A percentile compares a stretch with the other conserved stretches of the same genome.
Conservation (phyloP, 441 rosid species). For the Arabidopsis lyrata region DNA sequence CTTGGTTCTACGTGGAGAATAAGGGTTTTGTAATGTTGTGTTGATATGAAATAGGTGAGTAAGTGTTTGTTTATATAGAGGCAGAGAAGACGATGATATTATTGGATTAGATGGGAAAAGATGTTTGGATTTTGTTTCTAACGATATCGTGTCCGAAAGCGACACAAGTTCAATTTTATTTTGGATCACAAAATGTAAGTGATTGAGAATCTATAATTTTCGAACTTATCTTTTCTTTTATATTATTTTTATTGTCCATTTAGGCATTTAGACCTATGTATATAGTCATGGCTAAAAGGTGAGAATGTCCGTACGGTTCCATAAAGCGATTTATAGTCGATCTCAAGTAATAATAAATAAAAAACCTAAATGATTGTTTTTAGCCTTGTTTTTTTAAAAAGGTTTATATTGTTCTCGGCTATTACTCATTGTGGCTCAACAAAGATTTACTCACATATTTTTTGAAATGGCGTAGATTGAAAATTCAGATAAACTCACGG, state of each 20-base stretch:
- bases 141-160: slow-evolving; percentile 44
- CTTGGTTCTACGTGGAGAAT: neutral
- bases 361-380: neutral
- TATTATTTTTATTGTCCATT: neutral
- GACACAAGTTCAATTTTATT: slow-evolving; percentile 34
- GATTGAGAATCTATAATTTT: slow-evolving; percentile 30
- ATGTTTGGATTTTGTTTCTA: slow-evolving; percentile 41
- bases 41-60: slow-evolving; percentile 34
- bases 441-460: neutral
- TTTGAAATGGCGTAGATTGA: neutral
- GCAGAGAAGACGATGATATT: slow-evolving; percentile 26
- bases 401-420: no score
- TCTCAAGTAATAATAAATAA: neutral
- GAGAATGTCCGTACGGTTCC: slow-evolving; percentile 41
- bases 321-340: slow-evolving; percentile 24
- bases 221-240: neutral
- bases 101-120: slow-evolving; percentile 34
- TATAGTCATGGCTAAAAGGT: slow-evolving; percentile 34
- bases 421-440: neutral
- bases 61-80: slow-evolving; percentile 41
- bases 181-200: slow-evolving; percentile 37
- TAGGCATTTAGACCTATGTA: neutral
- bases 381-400: no score
- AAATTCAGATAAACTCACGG: slow-evolving; percentile 10
- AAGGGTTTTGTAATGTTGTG: slow-evolving; percentile 31